Base-by-base conservation (phyloP, 2,329 filamentous ascomycete genomes). In the Clonostachys rhizophaga region DNA sequence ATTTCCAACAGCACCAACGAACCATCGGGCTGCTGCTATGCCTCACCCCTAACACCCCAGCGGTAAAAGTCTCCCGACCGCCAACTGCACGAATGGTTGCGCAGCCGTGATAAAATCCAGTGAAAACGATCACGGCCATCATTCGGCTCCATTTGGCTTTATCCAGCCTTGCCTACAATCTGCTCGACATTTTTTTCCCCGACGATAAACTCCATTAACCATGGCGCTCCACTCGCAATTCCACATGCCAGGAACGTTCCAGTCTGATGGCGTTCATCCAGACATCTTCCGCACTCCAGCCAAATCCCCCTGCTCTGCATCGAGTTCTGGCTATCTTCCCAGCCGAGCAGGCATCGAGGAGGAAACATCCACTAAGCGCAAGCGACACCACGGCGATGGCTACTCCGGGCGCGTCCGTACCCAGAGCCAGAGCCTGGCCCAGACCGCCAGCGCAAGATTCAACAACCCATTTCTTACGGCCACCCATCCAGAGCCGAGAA, bases 211-310 rank as follows among this genome's bases (percentile, higher is more conserved):
- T 10, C 7, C 24, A 30, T 30, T 30, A 30, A 10, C 24, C 9
- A 48, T 48, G 47, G 37, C 47, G 14, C 30, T 48, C n/a, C 36
- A 40, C 17, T 42, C 47, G 30, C 37, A 49, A 30, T 64, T 66
- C 54, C 64, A 62, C 47, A 65, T 67, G 61, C 63, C 64, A 14
- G 64, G 64, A 39, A 53, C 59, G 45, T 66, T 65, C 42, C 60
- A 65, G 50, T 51, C 55, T 43, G 63, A 66, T 39, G 61, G 64
- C 55, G 59, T 71, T 34, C 70, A 75, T 52, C 66, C 72, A 7
- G 70, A 71, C 45, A 61, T 77, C 34, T 76, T 75, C 51, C 70
- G 70, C 48, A 71, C 72, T 11, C 72, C 74, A 8, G 57, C 62
- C 17, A 72, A 73, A 8, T 58, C 63, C 6, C 43, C 49, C 10